Evolutionary conservation across 208 protist genomes (phyloP).

Genomic region (Balamuthia mandrillaris): DNA sequence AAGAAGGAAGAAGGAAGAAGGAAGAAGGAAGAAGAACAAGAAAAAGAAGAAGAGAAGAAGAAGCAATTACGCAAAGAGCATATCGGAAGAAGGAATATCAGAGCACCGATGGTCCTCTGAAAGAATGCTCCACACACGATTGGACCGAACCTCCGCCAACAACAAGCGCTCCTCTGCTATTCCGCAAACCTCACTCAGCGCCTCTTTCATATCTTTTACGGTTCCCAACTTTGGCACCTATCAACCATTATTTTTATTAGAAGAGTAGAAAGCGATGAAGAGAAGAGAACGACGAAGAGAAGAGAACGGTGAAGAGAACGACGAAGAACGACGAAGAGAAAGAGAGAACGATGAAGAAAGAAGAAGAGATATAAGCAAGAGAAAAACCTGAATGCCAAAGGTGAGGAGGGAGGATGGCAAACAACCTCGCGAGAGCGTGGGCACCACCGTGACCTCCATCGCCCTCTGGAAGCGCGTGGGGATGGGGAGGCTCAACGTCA

Average conservation of each 20-base stretch:
- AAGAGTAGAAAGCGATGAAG: background rate
- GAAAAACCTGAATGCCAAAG: background rate
- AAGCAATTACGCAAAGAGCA: background rate
- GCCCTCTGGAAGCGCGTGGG: conserved; percentile 17
- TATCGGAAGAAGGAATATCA: background rate
- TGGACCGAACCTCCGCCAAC: background rate
- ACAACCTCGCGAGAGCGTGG: background rate
- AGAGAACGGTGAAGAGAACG: no score
- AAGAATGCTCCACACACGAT: background rate
- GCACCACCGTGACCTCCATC: background rate
- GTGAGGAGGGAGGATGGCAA: background rate
- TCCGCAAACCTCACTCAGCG: background rate
- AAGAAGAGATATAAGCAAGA: no score
- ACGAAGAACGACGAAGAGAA: no score
- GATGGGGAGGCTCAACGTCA: background rate
- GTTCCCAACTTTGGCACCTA: conserved; percentile 3
- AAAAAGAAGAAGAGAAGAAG: background rate
- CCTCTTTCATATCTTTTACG: background rate
- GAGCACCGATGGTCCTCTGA: background rate
- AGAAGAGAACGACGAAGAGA: background rate
- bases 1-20: background rate
- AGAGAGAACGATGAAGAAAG: no score
- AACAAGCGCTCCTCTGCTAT: background rate
- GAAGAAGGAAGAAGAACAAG: background rate
- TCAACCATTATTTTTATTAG: background rate